phyloP scores from a whole-genome alignment of 371 early-diverging fungal species.

The Lichtheimia ornata region DNA sequence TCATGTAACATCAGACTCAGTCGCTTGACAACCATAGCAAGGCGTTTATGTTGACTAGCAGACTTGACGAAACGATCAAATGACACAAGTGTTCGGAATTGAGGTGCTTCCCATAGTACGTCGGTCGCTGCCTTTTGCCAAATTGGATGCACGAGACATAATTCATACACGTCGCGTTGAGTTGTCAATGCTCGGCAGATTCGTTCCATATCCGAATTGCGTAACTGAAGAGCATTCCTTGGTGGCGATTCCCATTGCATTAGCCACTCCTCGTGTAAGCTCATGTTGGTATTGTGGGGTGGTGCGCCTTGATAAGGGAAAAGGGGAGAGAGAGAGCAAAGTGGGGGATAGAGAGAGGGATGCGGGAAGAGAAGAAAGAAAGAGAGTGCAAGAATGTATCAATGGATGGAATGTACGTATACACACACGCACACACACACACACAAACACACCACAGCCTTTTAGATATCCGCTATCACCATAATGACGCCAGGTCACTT shows the following conservation, averaged over 20 bases:
- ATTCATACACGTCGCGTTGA: slow-evolving; percentile 27
- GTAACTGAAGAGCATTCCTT: slow-evolving; percentile 12
- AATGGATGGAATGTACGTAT: too few species aligned
- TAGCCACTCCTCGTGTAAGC: too few species aligned
- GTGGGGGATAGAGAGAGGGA: too few species aligned
- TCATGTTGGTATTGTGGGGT: too few species aligned
- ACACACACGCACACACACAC: too few species aligned
- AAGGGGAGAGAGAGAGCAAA: too few species aligned
- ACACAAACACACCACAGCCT: too few species aligned
- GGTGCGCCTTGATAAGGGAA: too few species aligned
- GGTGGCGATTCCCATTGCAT: not conserved
- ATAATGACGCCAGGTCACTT: too few species aligned
- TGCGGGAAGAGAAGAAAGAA: too few species aligned
- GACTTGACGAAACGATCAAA: slow-evolving; percentile 24
- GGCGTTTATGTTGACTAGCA: slow-evolving; percentile 10
- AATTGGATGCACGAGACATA: slow-evolving; percentile 27
- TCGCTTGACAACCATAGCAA: slow-evolving; percentile 29
- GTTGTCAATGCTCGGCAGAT: slow-evolving; percentile 34
- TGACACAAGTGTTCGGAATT: slow-evolving; percentile 19
- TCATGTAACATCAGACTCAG: slow-evolving; percentile 27
- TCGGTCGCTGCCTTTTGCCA: slow-evolving; percentile 34
- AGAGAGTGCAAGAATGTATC: too few species aligned
- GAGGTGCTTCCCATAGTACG: slow-evolving; percentile 38
- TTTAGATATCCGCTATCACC: too few species aligned
- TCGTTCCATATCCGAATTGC: slow-evolving; percentile 23